These are phyloP conservation scores for Asterochloris erici DNA, from an alignment of 139 green algal genomes.

Conservation along the genomic window DNA sequence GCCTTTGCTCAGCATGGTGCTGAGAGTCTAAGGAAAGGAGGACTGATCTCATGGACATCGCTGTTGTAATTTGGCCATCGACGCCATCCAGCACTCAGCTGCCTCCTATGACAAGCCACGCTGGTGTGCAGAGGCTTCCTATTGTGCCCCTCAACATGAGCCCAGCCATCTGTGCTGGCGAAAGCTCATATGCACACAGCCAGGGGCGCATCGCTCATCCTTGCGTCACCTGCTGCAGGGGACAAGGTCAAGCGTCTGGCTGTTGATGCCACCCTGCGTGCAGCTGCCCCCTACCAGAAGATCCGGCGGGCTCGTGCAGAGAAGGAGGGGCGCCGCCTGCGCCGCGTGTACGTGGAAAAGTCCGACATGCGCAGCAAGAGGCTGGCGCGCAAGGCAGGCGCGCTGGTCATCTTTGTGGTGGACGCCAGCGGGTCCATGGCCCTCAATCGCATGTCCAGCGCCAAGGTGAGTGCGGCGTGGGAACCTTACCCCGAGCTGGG, in stretches of 20 bases:
- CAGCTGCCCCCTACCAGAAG: slow-evolving; percentile 94
- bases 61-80: too few relatives aligned
- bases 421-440: slow-evolving; percentile 93
- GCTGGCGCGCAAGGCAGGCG: slow-evolving; percentile 94
- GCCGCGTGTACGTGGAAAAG: slow-evolving; percentile 94
- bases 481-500: not conserved
- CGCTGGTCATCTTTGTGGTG: slow-evolving; percentile 88
- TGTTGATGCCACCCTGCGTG: slow-evolving; percentile 94
- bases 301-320: slow-evolving; percentile 42
- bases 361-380: slow-evolving; percentile 95
- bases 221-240: not conserved
- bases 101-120: too few relatives aligned
- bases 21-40: too few relatives aligned
- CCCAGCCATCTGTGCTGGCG: not conserved
- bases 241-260: slow-evolving; percentile 87
- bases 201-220: too few relatives aligned
- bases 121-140: too few relatives aligned
- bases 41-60: too few relatives aligned
- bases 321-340: not conserved
- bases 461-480: slow-evolving; percentile 60
- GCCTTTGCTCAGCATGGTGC: too few relatives aligned
- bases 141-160: too few relatives aligned
- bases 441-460: slow-evolving; percentile 97
- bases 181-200: not conserved
- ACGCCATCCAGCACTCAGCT: too few relatives aligned